Evolutionary conservation across 805 yeast genomes (phyloP).

Genomic region (Zygoascus ofunaensis): DNA sequence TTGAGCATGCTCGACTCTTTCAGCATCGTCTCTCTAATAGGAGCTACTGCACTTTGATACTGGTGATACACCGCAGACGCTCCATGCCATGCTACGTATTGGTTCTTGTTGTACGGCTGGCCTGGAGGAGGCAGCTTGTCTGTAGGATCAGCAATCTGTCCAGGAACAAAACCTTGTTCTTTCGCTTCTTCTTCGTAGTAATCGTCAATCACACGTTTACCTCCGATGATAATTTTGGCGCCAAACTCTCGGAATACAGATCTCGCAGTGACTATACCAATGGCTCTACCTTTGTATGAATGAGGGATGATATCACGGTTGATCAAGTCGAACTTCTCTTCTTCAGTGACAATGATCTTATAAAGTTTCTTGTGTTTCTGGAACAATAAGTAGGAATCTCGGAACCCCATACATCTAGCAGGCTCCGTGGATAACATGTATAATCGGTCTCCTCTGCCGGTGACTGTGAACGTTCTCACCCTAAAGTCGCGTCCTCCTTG

Average conservation of each 20-base stretch:
- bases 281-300: conserved; percentile 82
- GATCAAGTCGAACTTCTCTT: conserved; percentile 75
- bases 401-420: conserved; percentile 86
- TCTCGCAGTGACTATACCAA: conserved; percentile 84
- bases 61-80: conserved; percentile 36
- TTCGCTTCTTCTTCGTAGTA: conserved; percentile 61
- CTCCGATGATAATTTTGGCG: conserved; percentile 68
- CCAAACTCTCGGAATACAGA: conserved; percentile 90
- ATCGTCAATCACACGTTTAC: conserved; percentile 76
- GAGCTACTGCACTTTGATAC: conserved; percentile 19
- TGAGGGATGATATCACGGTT: conserved; percentile 75
- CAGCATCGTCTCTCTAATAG: conserved; percentile 20
- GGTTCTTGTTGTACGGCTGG: conserved; percentile 37
- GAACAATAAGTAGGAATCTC: conserved; percentile 83
- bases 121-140: conserved; percentile 39
- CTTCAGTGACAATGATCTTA: conserved; percentile 64
- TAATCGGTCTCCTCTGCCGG: conserved; percentile 56
- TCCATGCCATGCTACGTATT: conserved; percentile 48
- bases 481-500: conserved; percentile 67
- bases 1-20: conserved; percentile 10
- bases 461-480: conserved; percentile 35
- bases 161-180: conserved; percentile 54
- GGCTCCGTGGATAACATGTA: conserved; percentile 95
- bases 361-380: conserved; percentile 72
- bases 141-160: conserved; percentile 62